phyloP scores from a whole-genome alignment of 1,139 yeast species.

The Saccharomyces hybrid region DNA sequence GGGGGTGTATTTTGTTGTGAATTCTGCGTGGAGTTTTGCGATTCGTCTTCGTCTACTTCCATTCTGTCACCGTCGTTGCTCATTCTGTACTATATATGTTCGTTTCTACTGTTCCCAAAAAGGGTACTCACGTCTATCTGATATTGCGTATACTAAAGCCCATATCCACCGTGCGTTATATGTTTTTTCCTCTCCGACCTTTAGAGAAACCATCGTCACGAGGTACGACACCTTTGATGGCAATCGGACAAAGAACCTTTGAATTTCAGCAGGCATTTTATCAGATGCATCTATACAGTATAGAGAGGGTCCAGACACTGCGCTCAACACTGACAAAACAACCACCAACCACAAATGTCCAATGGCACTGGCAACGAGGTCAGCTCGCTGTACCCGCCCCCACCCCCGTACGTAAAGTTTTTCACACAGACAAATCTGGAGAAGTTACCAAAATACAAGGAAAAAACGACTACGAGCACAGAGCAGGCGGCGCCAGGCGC shows the following conservation, averaged over 20 bases:
- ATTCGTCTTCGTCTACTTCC: constrained; percentile 20
- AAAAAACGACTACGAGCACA: constrained; percentile 3
- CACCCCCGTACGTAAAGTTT: constrained; percentile 65
- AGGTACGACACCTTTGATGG: not conserved
- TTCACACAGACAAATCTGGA: constrained; percentile 56
- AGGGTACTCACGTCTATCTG: not conserved
- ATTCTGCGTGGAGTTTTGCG: not conserved
- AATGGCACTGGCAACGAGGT: constrained; percentile 28
- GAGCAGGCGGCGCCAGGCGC: not conserved
- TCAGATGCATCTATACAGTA: not conserved
- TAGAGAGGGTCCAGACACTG: not conserved
- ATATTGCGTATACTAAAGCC: not conserved
- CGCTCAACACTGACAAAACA: too few relatives aligned
- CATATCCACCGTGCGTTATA: not conserved
- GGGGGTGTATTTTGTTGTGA: not conserved
- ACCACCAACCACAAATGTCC: not conserved
- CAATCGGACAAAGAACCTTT: not conserved
- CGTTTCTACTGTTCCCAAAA: too few relatives aligned
- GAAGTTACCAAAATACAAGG: constrained; percentile 31
- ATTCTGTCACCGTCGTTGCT: constrained; percentile 16
- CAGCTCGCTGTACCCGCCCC: constrained; percentile 76
- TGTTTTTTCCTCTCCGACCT: not conserved
- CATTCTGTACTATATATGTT: not conserved
- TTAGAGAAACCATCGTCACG: not conserved
- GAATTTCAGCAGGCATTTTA: not conserved